These are phyloP conservation scores for Pythium aphanidermatum DNA, from an alignment of 352 stramenopile species.

Conservation along the genomic window DNA sequence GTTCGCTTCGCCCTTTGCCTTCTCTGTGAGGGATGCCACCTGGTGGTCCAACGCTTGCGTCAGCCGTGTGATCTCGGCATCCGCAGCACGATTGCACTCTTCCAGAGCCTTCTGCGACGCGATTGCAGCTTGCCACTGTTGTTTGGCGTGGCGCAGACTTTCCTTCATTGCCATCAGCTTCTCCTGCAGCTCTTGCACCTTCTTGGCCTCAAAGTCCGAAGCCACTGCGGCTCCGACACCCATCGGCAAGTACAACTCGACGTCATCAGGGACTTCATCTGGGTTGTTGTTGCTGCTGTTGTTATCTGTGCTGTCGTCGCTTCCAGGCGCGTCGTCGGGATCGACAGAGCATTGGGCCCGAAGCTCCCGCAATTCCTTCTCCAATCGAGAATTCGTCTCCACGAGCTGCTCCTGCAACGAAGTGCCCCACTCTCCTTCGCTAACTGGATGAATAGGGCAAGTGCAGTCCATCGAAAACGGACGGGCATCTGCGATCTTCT, in stretches of 20 bases:
- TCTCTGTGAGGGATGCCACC: conserved; percentile 3
- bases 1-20: neutral
- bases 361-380: conserved; percentile 12
- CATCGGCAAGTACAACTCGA: too few relatives aligned
- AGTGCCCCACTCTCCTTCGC: conserved; percentile 5
- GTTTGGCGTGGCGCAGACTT: conserved; percentile 20
- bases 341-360: neutral
- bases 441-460: conserved; percentile 6
- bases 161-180: conserved; percentile 16
- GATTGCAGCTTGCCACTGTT: conserved; percentile 25
- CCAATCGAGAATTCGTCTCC: conserved; percentile 14
- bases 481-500: conserved; percentile 30
- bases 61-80: conserved; percentile 22
- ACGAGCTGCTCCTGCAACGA: conserved; percentile 18
- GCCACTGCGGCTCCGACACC: too few relatives aligned
- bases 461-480: conserved; percentile 25
- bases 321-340: neutral
- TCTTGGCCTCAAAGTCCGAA: conserved; percentile 12
- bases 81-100: conserved; percentile 17
- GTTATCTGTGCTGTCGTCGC: conserved; percentile 8
- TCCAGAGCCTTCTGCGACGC: conserved; percentile 26
- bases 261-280: too few relatives aligned
- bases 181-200: conserved; percentile 16
- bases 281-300: conserved; percentile 7
- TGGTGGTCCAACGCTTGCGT: conserved; percentile 19